Conservation (phyloP, 208 protist species). For the Trypanosoma cruzi region DNA sequence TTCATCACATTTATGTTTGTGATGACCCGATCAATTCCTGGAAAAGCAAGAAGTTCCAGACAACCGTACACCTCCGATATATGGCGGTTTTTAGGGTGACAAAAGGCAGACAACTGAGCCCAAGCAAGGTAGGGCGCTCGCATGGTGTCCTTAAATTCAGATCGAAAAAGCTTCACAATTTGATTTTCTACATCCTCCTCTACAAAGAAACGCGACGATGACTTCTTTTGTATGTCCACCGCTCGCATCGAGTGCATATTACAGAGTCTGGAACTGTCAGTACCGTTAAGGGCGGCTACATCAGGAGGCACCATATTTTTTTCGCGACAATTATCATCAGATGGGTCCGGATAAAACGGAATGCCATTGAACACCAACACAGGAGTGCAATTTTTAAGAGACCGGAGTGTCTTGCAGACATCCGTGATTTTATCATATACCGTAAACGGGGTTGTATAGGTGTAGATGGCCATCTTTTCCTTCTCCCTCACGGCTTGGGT, state of each 20-base stretch:
- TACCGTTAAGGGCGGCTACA: conserved; percentile 17
- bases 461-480: conserved; percentile 67
- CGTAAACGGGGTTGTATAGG: conserved; percentile 61
- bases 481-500: conserved; percentile 56
- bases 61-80: conserved; percentile 79
- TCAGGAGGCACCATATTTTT: conserved; percentile 14
- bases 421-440: conserved; percentile 63
- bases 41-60: conserved; percentile 85
- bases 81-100: conserved; percentile 41
- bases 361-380: conserved; percentile 35
- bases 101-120: conserved; percentile 85
- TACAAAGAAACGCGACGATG: conserved; percentile 63
- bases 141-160: conserved; percentile 54
- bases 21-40: conserved; percentile 83
- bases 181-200: conserved; percentile 80
- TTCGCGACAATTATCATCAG: conserved; percentile 21
- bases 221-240: conserved; percentile 39
- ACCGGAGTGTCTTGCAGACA: conserved; percentile 12
- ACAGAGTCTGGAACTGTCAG: conserved; percentile 21
- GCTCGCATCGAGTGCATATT: conserved; percentile 16
- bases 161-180: conserved; percentile 65
- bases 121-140: conserved; percentile 87
- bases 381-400: conserved; percentile 27
- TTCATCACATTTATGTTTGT: conserved; percentile 68
- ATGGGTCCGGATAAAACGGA: conserved; percentile 17